Percentiles rank a stretch among this genome's conserved stretches.
phyloP scores from a whole-genome alignment of 148 eudicot species.

The Arctostaphylos glauca region DNA sequence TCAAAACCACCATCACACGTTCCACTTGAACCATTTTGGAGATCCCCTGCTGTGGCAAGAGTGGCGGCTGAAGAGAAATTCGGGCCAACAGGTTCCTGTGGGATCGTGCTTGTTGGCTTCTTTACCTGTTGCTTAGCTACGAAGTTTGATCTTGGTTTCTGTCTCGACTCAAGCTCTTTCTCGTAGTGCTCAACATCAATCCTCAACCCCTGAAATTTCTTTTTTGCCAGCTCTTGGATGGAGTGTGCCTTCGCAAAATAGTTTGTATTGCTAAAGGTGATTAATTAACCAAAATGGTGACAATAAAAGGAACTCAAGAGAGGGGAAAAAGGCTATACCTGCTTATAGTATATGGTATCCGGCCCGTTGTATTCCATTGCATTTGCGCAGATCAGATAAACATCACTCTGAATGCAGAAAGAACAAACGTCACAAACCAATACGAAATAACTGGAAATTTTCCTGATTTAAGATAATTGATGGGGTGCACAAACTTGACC shows the following conservation, averaged over 20 bases:
- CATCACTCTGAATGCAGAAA: conserved; percentile 65
- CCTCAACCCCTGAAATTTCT: conserved; percentile 64
- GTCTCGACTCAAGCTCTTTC: conserved; percentile 56
- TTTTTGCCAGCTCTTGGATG: conserved; percentile 84
- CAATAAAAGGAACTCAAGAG: neutral
- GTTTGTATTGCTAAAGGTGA: neutral
- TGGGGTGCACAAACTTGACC: neutral
- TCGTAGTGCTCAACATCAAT: conserved; percentile 37
- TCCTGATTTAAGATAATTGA: neutral
- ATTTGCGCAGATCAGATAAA: conserved; percentile 77
- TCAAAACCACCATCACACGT: conserved; percentile 35
- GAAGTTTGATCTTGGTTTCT: conserved; percentile 36
- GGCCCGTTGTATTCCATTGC: conserved; percentile 93
- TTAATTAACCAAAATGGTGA: conserved; percentile 11
- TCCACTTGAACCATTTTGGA: conserved; percentile 28
- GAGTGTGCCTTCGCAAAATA: conserved; percentile 63
- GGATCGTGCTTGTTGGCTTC: conserved; percentile 37
- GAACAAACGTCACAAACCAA: conserved; percentile 18
- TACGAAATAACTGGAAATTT: neutral
- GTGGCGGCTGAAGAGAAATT: conserved; percentile 64
- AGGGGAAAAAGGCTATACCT: conserved; percentile 40
- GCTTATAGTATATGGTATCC: conserved; percentile 78
- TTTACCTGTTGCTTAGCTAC: conserved; percentile 48
- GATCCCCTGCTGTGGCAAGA: conserved; percentile 41
- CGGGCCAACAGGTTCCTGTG: conserved; percentile 61